A percentile compares a stretch with the other conserved stretches of the same genome.
phyloP scores from a whole-genome alignment of 352 stramenopile genomes.

The Nothophytophthora sp. region DNA sequence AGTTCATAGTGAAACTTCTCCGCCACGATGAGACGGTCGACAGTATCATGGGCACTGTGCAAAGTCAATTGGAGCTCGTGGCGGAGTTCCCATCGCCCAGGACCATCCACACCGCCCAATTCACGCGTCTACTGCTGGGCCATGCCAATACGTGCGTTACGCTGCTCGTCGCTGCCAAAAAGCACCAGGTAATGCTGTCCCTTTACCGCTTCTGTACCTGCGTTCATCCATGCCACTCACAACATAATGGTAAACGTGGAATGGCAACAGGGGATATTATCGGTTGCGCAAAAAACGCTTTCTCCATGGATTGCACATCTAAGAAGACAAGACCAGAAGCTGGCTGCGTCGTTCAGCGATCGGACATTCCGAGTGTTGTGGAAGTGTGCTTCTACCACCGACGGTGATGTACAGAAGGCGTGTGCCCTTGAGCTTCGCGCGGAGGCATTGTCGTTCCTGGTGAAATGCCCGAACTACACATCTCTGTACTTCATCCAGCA shows the following conservation, averaged over 20 bases:
- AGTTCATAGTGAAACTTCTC: constrained; percentile 10
- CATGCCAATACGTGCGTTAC: constrained; percentile 39
- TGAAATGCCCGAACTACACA: constrained; percentile 70
- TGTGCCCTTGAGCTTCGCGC: constrained; percentile 45
- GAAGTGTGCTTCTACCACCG: constrained; percentile 53
- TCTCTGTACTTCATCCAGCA: constrained; percentile 66
- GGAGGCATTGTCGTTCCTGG: constrained; percentile 57
- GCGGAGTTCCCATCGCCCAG: constrained; percentile 46
- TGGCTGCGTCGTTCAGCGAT: constrained; percentile 62
- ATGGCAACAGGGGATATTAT: constrained; percentile 21
- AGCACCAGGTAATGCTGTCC: constrained; percentile 29
- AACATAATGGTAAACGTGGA: not conserved
- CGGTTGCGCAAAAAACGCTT: constrained; percentile 23
- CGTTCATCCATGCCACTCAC: constrained; percentile 2
- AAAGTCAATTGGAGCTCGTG: constrained; percentile 9
- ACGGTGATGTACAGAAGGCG: constrained; percentile 18
- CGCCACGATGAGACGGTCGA: not conserved
- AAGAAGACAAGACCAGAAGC: constrained; percentile 41
- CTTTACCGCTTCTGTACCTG: not conserved
- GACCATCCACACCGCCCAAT: constrained; percentile 39
- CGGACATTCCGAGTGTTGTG: constrained; percentile 70
- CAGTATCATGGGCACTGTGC: constrained; percentile 1
- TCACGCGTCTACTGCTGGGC: constrained; percentile 49
- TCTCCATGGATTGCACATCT: constrained; percentile 63
- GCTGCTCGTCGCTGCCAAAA: constrained; percentile 29